These are phyloP conservation scores for Flaveria bidentis DNA, from an alignment of 129 eudicot species.

Conservation along the genomic window DNA sequence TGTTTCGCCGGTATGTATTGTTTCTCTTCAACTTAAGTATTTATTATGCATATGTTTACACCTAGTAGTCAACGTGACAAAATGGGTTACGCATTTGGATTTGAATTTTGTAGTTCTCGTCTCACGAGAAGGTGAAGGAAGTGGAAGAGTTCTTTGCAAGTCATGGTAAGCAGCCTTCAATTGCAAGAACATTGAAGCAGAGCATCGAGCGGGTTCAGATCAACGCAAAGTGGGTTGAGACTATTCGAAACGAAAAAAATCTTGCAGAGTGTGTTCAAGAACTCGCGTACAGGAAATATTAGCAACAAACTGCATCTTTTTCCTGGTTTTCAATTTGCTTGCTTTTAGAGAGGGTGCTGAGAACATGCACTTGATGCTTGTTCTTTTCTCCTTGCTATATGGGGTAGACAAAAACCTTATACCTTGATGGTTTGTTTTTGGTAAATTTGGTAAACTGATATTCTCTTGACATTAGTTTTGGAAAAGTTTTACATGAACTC, in stretches of 20 bases:
- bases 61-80: not conserved
- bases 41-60: not conserved
- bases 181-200: slow-evolving; percentile 91
- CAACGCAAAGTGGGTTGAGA: slow-evolving; percentile 79
- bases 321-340: slow-evolving; percentile 11
- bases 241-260: slow-evolving; percentile 61
- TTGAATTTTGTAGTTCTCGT: slow-evolving; percentile 59
- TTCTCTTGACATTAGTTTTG: too few species aligned
- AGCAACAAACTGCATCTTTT: slow-evolving; percentile 7
- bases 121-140: slow-evolving; percentile 78
- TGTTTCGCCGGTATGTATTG: slow-evolving; percentile 41
- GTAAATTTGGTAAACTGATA: not conserved
- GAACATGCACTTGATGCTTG: not conserved
- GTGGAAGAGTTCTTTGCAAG: slow-evolving; percentile 73
- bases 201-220: slow-evolving; percentile 82
- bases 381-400: not conserved
- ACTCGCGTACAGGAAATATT: slow-evolving; percentile 82
- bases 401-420: not conserved
- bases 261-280: slow-evolving; percentile 69
- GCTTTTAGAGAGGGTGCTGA: not conserved
- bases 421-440: not conserved
- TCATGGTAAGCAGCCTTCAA: slow-evolving; percentile 69
- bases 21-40: slow-evolving; percentile 18
- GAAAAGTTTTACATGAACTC: too few species aligned
- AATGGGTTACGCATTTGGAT: not conserved